Evolutionary conservation across 148 eudicot species (phyloP).

Genomic region (Chenopodium berlandieri): DNA sequence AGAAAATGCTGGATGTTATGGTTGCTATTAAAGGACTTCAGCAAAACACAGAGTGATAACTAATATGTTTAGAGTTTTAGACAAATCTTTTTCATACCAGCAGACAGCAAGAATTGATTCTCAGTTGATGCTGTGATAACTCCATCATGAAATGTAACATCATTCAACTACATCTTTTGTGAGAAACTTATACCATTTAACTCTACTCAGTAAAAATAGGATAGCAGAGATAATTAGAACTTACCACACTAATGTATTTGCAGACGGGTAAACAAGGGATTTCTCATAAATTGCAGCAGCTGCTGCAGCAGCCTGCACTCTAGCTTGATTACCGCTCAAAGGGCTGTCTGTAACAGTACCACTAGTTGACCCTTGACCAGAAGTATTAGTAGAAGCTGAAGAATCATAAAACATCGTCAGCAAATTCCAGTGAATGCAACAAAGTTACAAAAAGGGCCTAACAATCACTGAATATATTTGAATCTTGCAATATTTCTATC

Average conservation of each 20-base stretch:
- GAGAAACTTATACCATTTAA: no score
- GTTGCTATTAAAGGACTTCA: neutral
- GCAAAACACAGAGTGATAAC: neutral
- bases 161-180: neutral
- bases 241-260: conserved; percentile 65
- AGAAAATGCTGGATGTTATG: neutral
- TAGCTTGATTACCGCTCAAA: conserved; percentile 56
- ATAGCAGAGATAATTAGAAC: conserved; percentile 9
- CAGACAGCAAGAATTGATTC: neutral
- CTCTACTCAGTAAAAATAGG: neutral
- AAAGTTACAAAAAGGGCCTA: neutral
- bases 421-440: conserved; percentile 5
- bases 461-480: neutral
- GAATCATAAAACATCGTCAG: conserved; percentile 1
- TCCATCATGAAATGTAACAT: neutral
- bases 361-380: conserved; percentile 49
- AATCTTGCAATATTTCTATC: neutral
- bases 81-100: neutral
- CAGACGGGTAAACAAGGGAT: conserved; percentile 86
- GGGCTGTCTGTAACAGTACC: conserved; percentile 37
- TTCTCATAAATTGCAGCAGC: conserved; percentile 86
- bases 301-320: conserved; percentile 89
- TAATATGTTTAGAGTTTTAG: neutral
- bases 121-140: neutral
- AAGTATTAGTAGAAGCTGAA: conserved; percentile 40